These are phyloP conservation scores for Nemania abortiva DNA, from an alignment of 2,329 filamentous ascomycete species.

Conservation along the genomic window DNA sequence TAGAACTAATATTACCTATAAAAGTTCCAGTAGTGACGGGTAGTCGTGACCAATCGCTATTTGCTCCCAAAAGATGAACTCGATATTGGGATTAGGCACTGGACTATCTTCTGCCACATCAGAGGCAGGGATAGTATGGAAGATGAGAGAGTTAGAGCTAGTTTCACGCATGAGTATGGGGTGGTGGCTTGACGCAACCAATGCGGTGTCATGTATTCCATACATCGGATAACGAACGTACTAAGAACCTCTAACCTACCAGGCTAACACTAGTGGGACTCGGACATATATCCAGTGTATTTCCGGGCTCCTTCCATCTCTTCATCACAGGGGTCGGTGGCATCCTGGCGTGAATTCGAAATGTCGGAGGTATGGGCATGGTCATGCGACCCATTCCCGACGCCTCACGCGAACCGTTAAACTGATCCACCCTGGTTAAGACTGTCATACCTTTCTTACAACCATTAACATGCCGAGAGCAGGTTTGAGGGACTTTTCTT, in stretches of 20 bases:
- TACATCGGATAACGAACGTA: not conserved
- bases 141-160: slow-evolving; percentile 19
- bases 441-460: not conserved
- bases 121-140: not conserved
- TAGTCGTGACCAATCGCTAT: not conserved
- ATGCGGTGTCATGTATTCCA: not conserved
- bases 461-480: not conserved
- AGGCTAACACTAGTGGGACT: not conserved
- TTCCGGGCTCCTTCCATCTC: not conserved
- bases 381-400: not conserved
- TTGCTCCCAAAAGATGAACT: not conserved
- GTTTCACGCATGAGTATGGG: slow-evolving; percentile 12
- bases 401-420: not conserved
- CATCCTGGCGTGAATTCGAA: not conserved
- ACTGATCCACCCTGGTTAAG: not conserved
- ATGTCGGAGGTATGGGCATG: not conserved
- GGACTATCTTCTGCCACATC: not conserved
- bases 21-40: not conserved
- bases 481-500: not conserved
- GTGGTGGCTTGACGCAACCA: not conserved
- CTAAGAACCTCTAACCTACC: not conserved
- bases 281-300: not conserved
- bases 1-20: not conserved
- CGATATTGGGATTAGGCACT: not conserved
- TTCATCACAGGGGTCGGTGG: not conserved